These are phyloP conservation scores for Sphagnum magellanicum DNA, from an alignment of 228 moss, liverwort and hornwort genomes.

Conservation along the genomic window DNA sequence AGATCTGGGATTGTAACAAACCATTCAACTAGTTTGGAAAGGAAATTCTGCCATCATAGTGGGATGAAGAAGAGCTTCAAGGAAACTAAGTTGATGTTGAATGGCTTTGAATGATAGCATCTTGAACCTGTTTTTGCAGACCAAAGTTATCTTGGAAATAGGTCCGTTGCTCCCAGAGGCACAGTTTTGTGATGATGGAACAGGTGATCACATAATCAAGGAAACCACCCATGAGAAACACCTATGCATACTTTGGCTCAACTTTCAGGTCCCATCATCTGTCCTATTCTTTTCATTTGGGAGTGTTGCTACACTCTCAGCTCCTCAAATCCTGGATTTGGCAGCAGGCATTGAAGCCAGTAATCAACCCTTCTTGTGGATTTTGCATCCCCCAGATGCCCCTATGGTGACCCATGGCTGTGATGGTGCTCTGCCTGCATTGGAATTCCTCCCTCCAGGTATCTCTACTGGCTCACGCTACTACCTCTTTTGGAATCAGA, in stretches of 20 bases:
- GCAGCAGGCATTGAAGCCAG: constrained; percentile 42
- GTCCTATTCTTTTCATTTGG: constrained; percentile 42
- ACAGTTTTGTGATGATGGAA: neutral
- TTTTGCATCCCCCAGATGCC: constrained; percentile 11
- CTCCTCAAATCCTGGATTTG: constrained; percentile 18
- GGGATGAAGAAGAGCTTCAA: no score
- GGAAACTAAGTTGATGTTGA: no score
- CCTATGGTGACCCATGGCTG: neutral
- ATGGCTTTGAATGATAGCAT: no score
- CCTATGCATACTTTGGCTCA: constrained; percentile 28
- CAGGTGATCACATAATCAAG: neutral
- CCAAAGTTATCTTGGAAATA: neutral
- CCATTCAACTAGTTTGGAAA: no score
- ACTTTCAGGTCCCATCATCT: constrained; percentile 18
- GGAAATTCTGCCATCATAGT: no score
- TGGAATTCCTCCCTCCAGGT: constrained; percentile 34
- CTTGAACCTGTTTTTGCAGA: neutral
- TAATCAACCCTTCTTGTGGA: constrained; percentile 38
- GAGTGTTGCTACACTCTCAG: constrained; percentile 1
- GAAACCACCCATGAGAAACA: constrained; percentile 5
- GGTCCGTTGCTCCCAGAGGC: constrained; percentile 1
- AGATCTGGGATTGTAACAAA: no score
- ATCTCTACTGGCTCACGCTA: neutral
- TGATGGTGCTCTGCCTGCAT: no score
- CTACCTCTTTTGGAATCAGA: neutral